These are phyloP conservation scores for Colletotrichum godetiae DNA, from an alignment of 2,329 filamentous ascomycete genomes.

Conservation along the genomic window DNA sequence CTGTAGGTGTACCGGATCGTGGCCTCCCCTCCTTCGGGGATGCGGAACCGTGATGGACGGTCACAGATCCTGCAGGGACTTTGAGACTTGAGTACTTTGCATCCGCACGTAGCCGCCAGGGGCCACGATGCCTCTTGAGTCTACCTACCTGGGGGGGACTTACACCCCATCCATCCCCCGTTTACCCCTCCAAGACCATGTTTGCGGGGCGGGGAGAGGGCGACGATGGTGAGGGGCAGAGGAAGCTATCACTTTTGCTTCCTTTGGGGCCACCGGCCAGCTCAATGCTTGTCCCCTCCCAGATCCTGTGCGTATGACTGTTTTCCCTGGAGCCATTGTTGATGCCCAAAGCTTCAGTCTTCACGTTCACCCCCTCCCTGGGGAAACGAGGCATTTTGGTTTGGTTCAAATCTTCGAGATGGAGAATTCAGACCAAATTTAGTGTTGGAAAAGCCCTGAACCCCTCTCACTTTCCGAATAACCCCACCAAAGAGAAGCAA, in stretches of 20 bases:
- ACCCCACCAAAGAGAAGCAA: neutral
- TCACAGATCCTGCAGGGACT: constrained; percentile 7
- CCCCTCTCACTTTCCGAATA: neutral
- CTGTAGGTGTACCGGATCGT: neutral
- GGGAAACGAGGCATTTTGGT: constrained; percentile 15
- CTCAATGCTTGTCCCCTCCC: neutral
- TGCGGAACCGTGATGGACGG: neutral
- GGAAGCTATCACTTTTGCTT: neutral
- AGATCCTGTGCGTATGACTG: neutral
- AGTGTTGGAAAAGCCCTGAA: neutral
- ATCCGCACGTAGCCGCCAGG: neutral
- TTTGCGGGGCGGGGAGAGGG: neutral
- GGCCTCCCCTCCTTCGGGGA: neutral
- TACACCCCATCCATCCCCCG: neutral
- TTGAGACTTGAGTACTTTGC: neutral
- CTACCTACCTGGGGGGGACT: neutral
- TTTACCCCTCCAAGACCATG: constrained; percentile 12
- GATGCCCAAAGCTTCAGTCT: constrained; percentile 22
- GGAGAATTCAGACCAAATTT: neutral
- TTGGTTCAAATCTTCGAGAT: neutral
- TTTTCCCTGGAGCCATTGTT: neutral
- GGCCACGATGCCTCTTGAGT: neutral
- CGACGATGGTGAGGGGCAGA: neutral
- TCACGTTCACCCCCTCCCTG: neutral
- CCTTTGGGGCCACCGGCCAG: neutral